A percentile compares a stretch with the other conserved stretches of the same genome.
These are phyloP conservation scores for Cornus florida DNA, from an alignment of 148 eudicot genomes.

Conservation along the genomic window DNA sequence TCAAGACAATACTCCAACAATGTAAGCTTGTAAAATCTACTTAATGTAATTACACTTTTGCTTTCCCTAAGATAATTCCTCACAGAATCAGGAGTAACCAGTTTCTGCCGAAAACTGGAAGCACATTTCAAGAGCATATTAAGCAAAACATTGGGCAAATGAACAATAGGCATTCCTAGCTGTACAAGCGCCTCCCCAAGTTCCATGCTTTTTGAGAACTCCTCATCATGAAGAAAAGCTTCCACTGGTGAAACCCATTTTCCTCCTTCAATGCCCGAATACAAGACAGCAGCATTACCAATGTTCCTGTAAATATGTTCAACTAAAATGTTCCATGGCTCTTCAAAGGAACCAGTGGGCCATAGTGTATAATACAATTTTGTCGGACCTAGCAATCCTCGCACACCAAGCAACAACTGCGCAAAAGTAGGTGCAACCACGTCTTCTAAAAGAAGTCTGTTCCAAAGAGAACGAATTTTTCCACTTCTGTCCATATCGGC, in stretches of 20 bases:
- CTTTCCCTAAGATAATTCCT: constrained; percentile 61
- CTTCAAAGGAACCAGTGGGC: constrained; percentile 94
- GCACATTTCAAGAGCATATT: constrained; percentile 65
- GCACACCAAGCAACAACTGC: constrained; percentile 69
- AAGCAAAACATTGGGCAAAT: constrained; percentile 57
- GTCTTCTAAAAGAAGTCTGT: constrained; percentile 92
- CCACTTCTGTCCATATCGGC: constrained; percentile 99
- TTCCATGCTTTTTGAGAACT: constrained; percentile 56
- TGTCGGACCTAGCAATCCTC: constrained; percentile 62
- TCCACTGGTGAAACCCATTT: constrained; percentile 79
- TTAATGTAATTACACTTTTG: constrained; percentile 35
- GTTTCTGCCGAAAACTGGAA: constrained; percentile 52
- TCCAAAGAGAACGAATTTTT: constrained; percentile 92
- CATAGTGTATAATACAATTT: constrained; percentile 71
- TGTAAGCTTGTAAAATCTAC: constrained; percentile 58
- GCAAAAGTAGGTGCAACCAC: constrained; percentile 75
- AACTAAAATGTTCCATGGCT: constrained; percentile 90
- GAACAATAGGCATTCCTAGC: constrained; percentile 77
- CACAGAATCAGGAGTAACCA: constrained; percentile 87
- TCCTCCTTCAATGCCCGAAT: constrained; percentile 70
- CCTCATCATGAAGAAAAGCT: constrained; percentile 86
- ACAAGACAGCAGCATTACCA: constrained; percentile 62
- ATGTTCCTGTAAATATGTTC: constrained; percentile 63
- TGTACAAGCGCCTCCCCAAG: constrained; percentile 76
- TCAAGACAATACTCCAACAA: constrained; percentile 95